Evolutionary conservation across 2,329 filamentous ascomycete species (phyloP).

Genomic region (Cordyceps fumosorosea): DNA sequence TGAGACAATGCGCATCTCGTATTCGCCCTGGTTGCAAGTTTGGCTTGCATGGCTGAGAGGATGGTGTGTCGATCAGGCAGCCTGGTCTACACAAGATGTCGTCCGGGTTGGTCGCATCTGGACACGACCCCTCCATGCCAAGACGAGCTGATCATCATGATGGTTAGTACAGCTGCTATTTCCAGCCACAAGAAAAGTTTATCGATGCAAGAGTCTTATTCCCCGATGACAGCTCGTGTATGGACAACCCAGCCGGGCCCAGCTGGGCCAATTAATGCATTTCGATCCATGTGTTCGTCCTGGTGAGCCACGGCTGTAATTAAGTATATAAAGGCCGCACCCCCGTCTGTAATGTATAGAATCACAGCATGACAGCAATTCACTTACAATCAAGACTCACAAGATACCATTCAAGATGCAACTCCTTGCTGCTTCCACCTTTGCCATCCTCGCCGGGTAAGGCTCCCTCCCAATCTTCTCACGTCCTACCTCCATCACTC

Average conservation of each 20-base stretch:
- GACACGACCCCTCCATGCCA: neutral
- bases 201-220: neutral
- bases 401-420: neutral
- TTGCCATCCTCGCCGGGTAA: neutral
- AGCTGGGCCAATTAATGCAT: neutral
- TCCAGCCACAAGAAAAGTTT: neutral
- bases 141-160: conserved; percentile 3
- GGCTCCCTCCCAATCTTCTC: neutral
- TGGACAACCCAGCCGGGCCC: neutral
- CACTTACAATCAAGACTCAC: neutral
- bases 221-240: neutral
- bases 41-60: neutral
- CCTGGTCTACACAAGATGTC: neutral
- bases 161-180: neutral
- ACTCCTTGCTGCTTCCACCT: neutral
- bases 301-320: neutral
- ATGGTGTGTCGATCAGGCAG: neutral
- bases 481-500: neutral
- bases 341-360: neutral
- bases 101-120: too few species aligned
- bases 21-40: conserved; percentile 2
- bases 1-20: neutral
- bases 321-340: neutral
- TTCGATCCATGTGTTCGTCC: neutral
- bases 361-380: neutral